These are phyloP conservation scores for Malus hybrid DNA, from an alignment of 331 rosid species.

Conservation along the genomic window DNA sequence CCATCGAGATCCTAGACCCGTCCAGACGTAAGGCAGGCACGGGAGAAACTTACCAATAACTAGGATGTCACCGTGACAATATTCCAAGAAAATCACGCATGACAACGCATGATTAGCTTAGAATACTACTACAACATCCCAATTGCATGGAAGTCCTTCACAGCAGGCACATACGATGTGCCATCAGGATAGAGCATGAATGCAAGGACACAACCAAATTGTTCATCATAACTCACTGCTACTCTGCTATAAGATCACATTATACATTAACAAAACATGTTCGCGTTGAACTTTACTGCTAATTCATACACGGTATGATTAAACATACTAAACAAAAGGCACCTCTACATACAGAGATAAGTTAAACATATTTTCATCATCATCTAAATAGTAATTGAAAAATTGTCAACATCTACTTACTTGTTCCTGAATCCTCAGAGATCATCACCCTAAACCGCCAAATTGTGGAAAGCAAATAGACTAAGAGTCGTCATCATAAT, in stretches of 20 bases:
- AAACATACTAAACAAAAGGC: neutral
- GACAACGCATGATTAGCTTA: neutral
- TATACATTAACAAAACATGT: neutral
- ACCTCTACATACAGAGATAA: neutral
- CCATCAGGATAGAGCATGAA: neutral
- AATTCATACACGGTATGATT: neutral
- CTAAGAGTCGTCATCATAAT: neutral
- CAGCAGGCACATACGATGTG: neutral
- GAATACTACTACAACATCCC: neutral
- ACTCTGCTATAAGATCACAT: neutral
- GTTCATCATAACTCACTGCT: neutral
- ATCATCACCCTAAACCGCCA: neutral
- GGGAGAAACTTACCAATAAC: neutral
- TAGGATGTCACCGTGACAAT: neutral
- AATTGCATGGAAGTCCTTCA: neutral
- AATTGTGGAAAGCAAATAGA: neutral
- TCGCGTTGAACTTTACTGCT: neutral
- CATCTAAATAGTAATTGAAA: neutral
- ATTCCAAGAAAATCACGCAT: too few species aligned
- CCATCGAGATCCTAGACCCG: too few species aligned
- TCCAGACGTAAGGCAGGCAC: neutral
- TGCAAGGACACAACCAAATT: neutral
- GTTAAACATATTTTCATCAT: neutral
- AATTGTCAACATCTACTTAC: neutral
- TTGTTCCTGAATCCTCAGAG: neutral